phyloP scores from a whole-genome alignment of 257 asterid genomes.

The Petrea volubilis region DNA sequence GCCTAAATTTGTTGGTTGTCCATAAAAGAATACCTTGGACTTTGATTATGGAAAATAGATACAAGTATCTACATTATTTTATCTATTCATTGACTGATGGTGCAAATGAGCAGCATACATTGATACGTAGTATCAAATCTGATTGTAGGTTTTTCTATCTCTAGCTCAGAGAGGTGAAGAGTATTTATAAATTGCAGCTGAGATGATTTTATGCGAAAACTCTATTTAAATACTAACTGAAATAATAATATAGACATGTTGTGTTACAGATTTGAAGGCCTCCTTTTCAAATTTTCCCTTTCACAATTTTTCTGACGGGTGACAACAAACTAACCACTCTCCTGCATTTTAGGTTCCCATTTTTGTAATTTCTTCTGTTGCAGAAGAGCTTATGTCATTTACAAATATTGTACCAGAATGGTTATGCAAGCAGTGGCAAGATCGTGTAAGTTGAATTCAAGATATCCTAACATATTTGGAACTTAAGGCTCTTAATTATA shows the following conservation, averaged over 20 bases:
- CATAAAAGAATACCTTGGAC: not conserved
- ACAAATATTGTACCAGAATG: slow-evolving; percentile 88
- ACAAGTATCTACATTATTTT: not conserved
- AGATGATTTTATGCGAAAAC: slow-evolving; percentile 6
- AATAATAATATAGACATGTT: not conserved
- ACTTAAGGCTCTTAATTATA: slow-evolving; percentile 14
- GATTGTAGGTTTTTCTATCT: not conserved
- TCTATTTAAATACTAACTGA: not conserved
- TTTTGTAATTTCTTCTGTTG: slow-evolving; percentile 74
- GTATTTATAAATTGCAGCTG: not conserved
- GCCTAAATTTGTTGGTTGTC: not conserved
- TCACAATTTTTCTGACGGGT: slow-evolving; percentile 1
- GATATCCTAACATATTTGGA: not conserved
- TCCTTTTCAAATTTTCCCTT: not conserved
- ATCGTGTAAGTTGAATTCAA: slow-evolving; percentile 51
- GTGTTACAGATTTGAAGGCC: not conserved
- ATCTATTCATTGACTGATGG: not conserved
- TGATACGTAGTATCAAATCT: not conserved
- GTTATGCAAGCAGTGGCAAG: slow-evolving; percentile 66
- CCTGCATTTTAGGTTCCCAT: slow-evolving; percentile 68
- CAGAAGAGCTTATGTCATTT: slow-evolving; percentile 77
- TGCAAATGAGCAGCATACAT: slow-evolving; percentile 7
- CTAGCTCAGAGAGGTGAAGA: slow-evolving; percentile 1
- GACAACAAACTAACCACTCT: not conserved
- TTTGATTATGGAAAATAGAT: not conserved